Conservation (phyloP, 352 stramenopile species). For the Vaucheria bursata region DNA sequence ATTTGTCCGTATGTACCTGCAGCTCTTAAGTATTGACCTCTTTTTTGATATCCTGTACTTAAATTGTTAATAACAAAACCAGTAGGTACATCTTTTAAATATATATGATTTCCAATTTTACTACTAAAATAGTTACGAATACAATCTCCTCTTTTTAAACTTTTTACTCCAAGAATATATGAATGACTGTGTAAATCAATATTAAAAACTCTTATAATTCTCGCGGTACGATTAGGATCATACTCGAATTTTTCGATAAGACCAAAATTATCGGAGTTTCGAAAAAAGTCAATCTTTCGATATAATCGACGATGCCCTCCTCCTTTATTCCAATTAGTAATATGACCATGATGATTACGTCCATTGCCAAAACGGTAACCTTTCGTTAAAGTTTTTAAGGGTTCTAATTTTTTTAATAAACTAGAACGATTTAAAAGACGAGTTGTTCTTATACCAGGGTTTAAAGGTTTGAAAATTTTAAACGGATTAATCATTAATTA, state of each 20-base stretch:
- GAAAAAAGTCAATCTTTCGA: conserved; percentile 51
- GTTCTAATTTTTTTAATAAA: conserved; percentile 45
- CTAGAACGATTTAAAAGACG: neutral
- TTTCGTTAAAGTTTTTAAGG: conserved; percentile 35
- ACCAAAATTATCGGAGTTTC: conserved; percentile 46
- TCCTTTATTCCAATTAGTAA: conserved; percentile 50
- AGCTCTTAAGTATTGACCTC: conserved; percentile 41
- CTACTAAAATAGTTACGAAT: neutral
- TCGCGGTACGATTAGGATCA: conserved; percentile 52
- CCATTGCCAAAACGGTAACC: conserved; percentile 16
- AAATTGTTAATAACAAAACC: conserved; percentile 39
- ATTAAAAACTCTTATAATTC: conserved; percentile 49
- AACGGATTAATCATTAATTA: neutral
- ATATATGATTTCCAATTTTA: neutral
- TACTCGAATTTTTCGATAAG: conserved; percentile 51
- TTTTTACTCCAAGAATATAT: conserved; percentile 42
- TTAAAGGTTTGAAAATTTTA: neutral
- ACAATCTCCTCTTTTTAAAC: conserved; percentile 2
- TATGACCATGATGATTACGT: conserved; percentile 50
- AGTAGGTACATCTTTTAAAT: conserved; percentile 1
- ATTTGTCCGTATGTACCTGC: conserved; percentile 51
- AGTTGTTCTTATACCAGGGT: neutral
- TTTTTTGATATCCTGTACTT: conserved; percentile 22
- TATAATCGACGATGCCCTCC: conserved; percentile 50
- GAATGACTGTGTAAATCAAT: conserved; percentile 33